Base-by-base conservation (phyloP, 257 asterid species). In the Lycium ferocissimum region DNA sequence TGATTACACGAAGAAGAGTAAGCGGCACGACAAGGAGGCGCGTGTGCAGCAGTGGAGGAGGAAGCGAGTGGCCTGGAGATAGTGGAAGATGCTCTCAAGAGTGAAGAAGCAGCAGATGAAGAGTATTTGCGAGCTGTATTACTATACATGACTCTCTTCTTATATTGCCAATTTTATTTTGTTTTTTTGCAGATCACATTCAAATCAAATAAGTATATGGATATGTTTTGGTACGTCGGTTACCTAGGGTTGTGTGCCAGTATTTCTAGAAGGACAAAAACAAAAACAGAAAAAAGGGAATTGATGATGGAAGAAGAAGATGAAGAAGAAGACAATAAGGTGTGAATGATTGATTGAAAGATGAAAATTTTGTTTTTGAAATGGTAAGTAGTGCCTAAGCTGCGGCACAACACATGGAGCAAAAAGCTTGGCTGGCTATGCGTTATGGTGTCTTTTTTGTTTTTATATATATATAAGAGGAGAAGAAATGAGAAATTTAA, bases 11-110 rank as follows among this genome's bases (percentile, higher is more conserved):
- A 7, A 38, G 79, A 79, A 79, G 54, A 26, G 6, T 33, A 72
- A 17, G 6, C 66, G 33, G 78, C 43, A 62, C 81, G 73, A 15
- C 47, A 40, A 22, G 67, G 35, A 10, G 59, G 85, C 81, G 81
- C 82, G 65, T 53, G 85, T 12, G 82, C 11, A 83, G 63, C 56
- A 13, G 57, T 47, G 11, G 85, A 67, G 53, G 53, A 54, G 11
- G 83, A 82, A 69, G 70, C n/a, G 20, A 53, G 45, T 7, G 85
- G 70, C 40, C 62, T 59, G 10, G 91, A 63, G 37, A 91, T 82
- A 3, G 87, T 90, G 80, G 90, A 88, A 84, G 94, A 91, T 56
- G 93, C 92, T 84, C 97, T 86, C 43, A 93, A 91, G 51, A 93
- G 92, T 59, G 96, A 80, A 73, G 95, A 85, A 81, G 95, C 90